These are phyloP conservation scores for Pythium rishiriense DNA, from an alignment of 352 stramenopile genomes.

Conservation along the genomic window DNA sequence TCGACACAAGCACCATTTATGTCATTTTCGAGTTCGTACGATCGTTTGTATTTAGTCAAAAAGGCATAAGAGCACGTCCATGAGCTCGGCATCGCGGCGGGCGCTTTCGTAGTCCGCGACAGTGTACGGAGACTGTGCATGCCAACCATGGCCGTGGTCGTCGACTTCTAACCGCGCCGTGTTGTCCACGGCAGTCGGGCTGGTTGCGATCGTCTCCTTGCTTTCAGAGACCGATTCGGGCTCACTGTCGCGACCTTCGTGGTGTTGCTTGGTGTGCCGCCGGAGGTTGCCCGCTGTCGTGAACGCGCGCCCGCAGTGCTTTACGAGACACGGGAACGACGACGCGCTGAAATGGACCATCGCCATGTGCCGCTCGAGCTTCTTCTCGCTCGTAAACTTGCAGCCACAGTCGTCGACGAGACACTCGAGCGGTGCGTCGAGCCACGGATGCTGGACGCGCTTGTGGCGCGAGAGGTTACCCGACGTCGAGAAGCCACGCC, in stretches of 20 bases:
- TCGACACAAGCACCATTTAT: no score
- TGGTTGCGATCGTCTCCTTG: neutral
- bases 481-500: constrained; percentile 62
- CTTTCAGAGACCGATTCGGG: neutral
- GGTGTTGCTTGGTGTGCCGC: constrained; percentile 6
- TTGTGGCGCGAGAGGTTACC: constrained; percentile 48
- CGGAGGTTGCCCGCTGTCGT: constrained; percentile 52
- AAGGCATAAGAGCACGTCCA: constrained; percentile 8
- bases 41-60: constrained; percentile 8
- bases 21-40: no score
- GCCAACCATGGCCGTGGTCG: neutral
- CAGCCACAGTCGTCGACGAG: constrained; percentile 13
- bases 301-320: constrained; percentile 56
- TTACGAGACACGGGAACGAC: constrained; percentile 36
- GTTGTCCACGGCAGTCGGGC: constrained; percentile 1
- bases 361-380: constrained; percentile 17
- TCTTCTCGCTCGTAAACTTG: constrained; percentile 19
- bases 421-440: constrained; percentile 21
- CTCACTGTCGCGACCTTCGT: neutral
- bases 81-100: neutral
- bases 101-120: neutral
- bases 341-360: constrained; percentile 18
- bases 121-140: neutral
- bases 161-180: neutral
- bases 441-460: constrained; percentile 59